phyloP scores from a whole-genome alignment of 129 eudicot species.

The Mikania micrantha region DNA sequence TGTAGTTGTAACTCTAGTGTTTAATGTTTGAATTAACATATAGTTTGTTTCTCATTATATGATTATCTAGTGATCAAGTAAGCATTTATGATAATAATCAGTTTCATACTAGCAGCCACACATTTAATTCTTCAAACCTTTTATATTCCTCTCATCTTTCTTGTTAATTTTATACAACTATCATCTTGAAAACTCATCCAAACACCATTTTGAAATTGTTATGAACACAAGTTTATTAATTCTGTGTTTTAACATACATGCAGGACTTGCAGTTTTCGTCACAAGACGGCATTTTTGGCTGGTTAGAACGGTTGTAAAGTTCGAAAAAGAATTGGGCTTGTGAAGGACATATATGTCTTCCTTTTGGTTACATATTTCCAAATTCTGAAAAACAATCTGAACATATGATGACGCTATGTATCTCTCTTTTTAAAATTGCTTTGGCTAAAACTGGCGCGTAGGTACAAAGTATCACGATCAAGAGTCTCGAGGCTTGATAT shows the following conservation, averaged over 20 bases:
- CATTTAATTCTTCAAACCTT: background rate
- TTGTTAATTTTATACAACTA: no score
- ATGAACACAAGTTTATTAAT: background rate
- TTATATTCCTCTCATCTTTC: no score
- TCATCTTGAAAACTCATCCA: background rate
- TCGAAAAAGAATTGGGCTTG: slow-evolving; percentile 8
- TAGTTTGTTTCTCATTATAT: background rate
- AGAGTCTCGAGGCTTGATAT: slow-evolving; percentile 4
- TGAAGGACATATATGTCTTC: background rate
- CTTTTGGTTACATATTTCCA: slow-evolving; percentile 4
- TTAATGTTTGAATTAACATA: background rate
- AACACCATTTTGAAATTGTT: background rate
- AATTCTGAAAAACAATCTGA: slow-evolving; percentile 16
- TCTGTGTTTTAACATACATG: background rate
- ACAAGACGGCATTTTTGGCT: slow-evolving; percentile 65
- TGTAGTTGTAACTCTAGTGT: background rate
- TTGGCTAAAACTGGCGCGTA: background rate
- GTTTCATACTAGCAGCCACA: background rate
- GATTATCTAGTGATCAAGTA: background rate
- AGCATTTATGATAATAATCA: background rate
- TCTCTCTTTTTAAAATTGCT: slow-evolving; percentile 5
- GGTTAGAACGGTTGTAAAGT: slow-evolving; percentile 35
- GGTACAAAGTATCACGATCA: background rate
- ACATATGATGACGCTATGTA: slow-evolving; percentile 1
- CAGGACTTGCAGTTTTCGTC: slow-evolving; percentile 73